phyloP scores from a whole-genome alignment of 176 grass and related monocot genomes.

The Raddia distichophylla region DNA sequence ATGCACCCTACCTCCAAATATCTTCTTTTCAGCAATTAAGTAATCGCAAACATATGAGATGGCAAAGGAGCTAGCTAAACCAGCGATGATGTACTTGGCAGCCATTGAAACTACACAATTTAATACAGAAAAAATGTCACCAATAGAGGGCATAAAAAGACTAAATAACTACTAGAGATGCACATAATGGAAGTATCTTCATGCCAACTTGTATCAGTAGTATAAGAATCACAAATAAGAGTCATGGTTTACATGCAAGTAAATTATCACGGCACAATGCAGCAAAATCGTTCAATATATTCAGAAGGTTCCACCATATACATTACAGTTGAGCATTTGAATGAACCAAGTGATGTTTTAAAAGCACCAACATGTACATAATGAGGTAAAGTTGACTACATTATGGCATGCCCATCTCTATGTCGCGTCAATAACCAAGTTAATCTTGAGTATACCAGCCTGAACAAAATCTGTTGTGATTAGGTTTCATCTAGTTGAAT shows the following conservation, averaged over 20 bases:
- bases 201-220: not conserved
- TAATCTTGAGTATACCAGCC: not conserved
- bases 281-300: not conserved
- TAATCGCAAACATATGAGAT: conserved; percentile 57
- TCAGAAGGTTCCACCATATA: not conserved
- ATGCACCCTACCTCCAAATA: conserved; percentile 62
- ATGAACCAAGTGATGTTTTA: not conserved
- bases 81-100: conserved; percentile 59
- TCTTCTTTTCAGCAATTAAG: conserved; percentile 67
- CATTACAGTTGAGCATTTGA: not conserved
- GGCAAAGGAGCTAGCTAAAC: conserved; percentile 42
- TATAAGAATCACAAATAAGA: not conserved
- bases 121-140: not conserved
- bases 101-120: conserved; percentile 49
- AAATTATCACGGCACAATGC: not conserved
- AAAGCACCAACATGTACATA: not conserved
- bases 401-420: not conserved
- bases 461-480: not conserved
- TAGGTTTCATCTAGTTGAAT: not conserved
- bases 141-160: not conserved
- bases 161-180: not conserved
- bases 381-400: not conserved
- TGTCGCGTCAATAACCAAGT: not conserved
- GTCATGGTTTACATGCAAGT: not conserved
- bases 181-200: not conserved